Conservation (phyloP, 441 rosid genomes). For the Melastoma candidum region DNA sequence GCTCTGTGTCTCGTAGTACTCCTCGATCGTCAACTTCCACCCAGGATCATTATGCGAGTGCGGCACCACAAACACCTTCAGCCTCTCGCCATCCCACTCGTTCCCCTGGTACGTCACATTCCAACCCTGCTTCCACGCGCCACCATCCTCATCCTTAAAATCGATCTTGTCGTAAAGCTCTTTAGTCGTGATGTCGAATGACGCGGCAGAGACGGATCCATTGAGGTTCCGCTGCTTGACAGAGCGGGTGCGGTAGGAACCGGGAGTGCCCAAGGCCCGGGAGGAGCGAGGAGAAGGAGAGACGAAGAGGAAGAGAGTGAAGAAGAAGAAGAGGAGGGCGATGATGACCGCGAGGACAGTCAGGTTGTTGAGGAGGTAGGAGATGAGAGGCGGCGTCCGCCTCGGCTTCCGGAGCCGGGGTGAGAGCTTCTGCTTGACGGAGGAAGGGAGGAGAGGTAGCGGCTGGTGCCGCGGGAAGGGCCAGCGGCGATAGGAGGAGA, state of each 20-base stretch:
- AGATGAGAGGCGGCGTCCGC: slow-evolving; percentile 39
- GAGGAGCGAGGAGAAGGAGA: slow-evolving; percentile 58
- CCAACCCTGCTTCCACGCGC: slow-evolving; percentile 99
- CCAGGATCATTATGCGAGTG: slow-evolving; percentile 99
- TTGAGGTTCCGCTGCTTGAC: slow-evolving; percentile 25
- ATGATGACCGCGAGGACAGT: slow-evolving; percentile 54
- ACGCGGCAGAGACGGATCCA: slow-evolving; percentile 26
- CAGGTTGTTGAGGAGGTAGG: slow-evolving; percentile 65
- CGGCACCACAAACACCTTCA: slow-evolving; percentile 86
- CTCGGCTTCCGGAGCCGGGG: slow-evolving; percentile 45
- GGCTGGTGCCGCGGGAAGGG: slow-evolving; percentile 29
- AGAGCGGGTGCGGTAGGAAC: slow-evolving; percentile 26
- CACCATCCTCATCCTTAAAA: slow-evolving; percentile 75
- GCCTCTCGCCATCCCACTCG: slow-evolving; percentile 81
- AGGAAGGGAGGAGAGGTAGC: slow-evolving; percentile 30
- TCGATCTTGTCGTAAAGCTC: slow-evolving; percentile 82
- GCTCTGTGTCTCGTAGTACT: slow-evolving; percentile 79
- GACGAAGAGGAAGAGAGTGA: slow-evolving; percentile 68
- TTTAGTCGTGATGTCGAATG: slow-evolving; percentile 74
- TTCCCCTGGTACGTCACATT: slow-evolving; percentile 58
- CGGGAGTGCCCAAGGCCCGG: slow-evolving; percentile 21
- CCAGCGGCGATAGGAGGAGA: slow-evolving; percentile 60
- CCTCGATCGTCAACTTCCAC: slow-evolving; percentile 92
- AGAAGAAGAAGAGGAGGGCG: slow-evolving; percentile 62
- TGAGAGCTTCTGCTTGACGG: slow-evolving; percentile 48